Percentiles rank a stretch among this genome's conserved stretches.
phyloP scores from a whole-genome alignment of 352 stramenopile genomes.

The Phytophthora fragariaefolia region DNA sequence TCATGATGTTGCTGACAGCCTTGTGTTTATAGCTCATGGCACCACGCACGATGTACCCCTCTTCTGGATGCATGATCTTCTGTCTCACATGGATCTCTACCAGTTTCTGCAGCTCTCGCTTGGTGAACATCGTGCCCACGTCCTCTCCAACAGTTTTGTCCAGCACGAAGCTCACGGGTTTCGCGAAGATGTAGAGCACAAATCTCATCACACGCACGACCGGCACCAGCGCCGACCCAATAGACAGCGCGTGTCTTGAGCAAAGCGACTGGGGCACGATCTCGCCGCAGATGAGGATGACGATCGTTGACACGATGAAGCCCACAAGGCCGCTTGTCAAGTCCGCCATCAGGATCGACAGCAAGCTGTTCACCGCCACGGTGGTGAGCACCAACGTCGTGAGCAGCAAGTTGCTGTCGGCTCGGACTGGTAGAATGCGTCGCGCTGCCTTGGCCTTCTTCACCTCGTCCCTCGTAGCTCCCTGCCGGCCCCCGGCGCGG shows the following conservation, averaged over 20 bases:
- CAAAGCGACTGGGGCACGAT: slow-evolving; percentile 94
- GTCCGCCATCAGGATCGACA: slow-evolving; percentile 97
- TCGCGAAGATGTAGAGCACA: slow-evolving; percentile 91
- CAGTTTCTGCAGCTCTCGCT: slow-evolving; percentile 94
- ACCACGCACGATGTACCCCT: slow-evolving; percentile 96
- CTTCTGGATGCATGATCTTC: slow-evolving; percentile 90
- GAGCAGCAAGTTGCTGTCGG: slow-evolving; percentile 96
- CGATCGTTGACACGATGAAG: slow-evolving; percentile 94
- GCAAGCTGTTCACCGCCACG: slow-evolving; percentile 95
- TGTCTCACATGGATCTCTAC: slow-evolving; percentile 97
- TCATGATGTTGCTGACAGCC: slow-evolving; percentile 92
- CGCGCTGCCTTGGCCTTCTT: slow-evolving; percentile 58
- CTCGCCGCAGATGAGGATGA: slow-evolving; percentile 97
- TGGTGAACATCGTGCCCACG: slow-evolving; percentile 96
- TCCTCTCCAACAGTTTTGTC: slow-evolving; percentile 94
- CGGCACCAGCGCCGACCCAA: slow-evolving; percentile 76
- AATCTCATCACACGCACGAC: slow-evolving; percentile 95
- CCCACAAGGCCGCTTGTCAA: slow-evolving; percentile 88
- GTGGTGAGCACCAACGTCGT: slow-evolving; percentile 98
- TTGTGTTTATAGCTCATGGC: slow-evolving; percentile 83
- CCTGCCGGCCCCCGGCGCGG: slow-evolving; percentile 81
- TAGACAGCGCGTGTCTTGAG: slow-evolving; percentile 91
- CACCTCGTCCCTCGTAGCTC: slow-evolving; percentile 64
- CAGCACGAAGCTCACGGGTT: slow-evolving; percentile 91
- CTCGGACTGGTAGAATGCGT: slow-evolving; percentile 89